Evolutionary conservation across 2,329 filamentous ascomycete genomes (phyloP).

Genomic region (Fusarium ramigenum): DNA sequence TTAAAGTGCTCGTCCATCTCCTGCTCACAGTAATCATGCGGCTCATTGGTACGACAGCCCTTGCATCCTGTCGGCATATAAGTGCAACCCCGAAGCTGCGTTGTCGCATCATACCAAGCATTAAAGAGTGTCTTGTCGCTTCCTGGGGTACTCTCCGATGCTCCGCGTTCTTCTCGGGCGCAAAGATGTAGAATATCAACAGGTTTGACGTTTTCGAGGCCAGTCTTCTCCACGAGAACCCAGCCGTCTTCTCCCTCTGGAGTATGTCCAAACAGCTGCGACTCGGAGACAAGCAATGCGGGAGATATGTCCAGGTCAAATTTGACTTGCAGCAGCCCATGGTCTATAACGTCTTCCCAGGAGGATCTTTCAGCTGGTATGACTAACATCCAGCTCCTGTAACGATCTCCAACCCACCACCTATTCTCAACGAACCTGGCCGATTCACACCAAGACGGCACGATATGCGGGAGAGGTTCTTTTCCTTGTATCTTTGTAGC

Average conservation of each 20-base stretch:
- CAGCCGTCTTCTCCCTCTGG: constrained; percentile 3
- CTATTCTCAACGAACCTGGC: not conserved
- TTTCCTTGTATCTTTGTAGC: constrained; percentile 3
- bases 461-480: constrained; percentile 29
- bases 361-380: constrained; percentile 5
- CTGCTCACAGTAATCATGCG: constrained; percentile 6
- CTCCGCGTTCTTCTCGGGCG: not conserved
- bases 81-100: not conserved
- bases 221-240: not conserved
- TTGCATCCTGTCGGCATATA: constrained; percentile 4
- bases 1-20: constrained; percentile 25
- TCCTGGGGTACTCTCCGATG: not conserved
- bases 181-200: not conserved
- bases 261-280: not conserved
- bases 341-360: constrained; percentile 14
- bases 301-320: constrained; percentile 22
- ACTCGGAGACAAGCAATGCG: not conserved
- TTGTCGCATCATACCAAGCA: not conserved
- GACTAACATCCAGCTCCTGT: constrained; percentile 26
- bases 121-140: not conserved
- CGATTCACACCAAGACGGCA: constrained; percentile 20
- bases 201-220: not conserved
- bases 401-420: not conserved
- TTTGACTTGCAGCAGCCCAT: constrained; percentile 10
- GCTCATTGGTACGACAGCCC: not conserved